These are phyloP conservation scores for Saitozyma podzolica DNA, from an alignment of 768 basidiomycete genomes.

Conservation along the genomic window DNA sequence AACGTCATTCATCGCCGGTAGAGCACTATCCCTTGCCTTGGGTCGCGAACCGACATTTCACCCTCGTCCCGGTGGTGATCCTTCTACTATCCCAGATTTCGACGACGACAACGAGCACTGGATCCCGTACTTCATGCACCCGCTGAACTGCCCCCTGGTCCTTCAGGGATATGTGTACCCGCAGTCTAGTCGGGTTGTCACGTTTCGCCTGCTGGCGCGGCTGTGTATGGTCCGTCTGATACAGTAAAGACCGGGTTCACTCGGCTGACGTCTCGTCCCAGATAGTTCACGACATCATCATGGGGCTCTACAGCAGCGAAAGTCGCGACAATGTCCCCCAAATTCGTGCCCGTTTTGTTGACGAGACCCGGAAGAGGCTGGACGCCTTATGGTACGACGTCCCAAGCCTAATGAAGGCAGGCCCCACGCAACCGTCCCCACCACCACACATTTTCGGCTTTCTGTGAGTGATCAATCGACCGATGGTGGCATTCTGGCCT, in stretches of 20 bases:
- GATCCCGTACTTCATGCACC: constrained; percentile 14
- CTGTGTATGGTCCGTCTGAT: constrained; percentile 2
- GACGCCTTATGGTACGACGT: constrained; percentile 15
- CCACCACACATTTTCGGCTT: constrained; percentile 17
- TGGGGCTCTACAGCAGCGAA: constrained; percentile 14
- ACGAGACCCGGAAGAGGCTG: constrained; percentile 2
- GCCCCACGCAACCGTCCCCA: background rate
- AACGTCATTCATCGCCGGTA: background rate
- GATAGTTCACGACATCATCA: constrained; percentile 21
- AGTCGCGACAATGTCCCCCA: background rate
- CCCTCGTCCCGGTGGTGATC: constrained; percentile 8
- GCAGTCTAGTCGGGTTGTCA: background rate
- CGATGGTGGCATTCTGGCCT: too few relatives aligned
- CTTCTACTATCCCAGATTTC: constrained; percentile 16
- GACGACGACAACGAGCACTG: constrained; percentile 17
- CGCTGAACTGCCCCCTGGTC: constrained; percentile 12
- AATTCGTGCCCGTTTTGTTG: constrained; percentile 7
- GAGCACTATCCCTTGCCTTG: constrained; percentile 16
- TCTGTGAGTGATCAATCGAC: constrained; percentile 4
- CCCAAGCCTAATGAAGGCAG: constrained; percentile 3
- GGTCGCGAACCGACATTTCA: constrained; percentile 18
- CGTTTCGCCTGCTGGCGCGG: constrained; percentile 8
- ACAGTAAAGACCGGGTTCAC: background rate
- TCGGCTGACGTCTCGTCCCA: background rate
- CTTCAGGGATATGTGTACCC: constrained; percentile 14